These are phyloP conservation scores for Xanthoconium purpureum DNA, from an alignment of 768 basidiomycete species.

Conservation along the genomic window DNA sequence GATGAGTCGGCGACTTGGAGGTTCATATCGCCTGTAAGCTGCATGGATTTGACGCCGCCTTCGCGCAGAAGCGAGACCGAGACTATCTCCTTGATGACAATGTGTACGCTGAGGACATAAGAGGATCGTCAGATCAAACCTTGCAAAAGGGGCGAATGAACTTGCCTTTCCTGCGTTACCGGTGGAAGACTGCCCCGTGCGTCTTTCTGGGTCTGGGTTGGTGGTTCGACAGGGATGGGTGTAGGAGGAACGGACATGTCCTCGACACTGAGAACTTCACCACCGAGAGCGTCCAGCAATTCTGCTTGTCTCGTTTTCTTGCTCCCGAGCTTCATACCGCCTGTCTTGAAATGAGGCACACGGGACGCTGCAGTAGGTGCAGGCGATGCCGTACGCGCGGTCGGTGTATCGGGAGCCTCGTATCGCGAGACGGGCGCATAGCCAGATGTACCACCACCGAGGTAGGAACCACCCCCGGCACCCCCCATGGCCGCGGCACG, in stretches of 20 bases:
- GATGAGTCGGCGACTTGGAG: conserved; percentile 77
- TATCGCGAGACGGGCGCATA: conserved; percentile 73
- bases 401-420: conserved; percentile 55
- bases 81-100: conserved; percentile 80
- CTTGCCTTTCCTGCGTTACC: conserved; percentile 74
- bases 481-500: conserved; percentile 54
- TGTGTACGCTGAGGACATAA: conserved; percentile 62
- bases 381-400: conserved; percentile 42
- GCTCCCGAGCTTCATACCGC: conserved; percentile 94
- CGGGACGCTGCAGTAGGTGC: conserved; percentile 49
- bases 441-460: conserved; percentile 64
- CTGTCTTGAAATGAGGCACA: conserved; percentile 83
- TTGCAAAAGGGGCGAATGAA: background rate
- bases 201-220: conserved; percentile 41
- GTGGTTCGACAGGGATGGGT: conserved; percentile 46
- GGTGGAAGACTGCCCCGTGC: conserved; percentile 66
- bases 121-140: background rate
- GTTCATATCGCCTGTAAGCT: conserved; percentile 94
- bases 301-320: conserved; percentile 92
- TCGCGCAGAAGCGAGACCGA: conserved; percentile 82
- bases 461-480: conserved; percentile 51
- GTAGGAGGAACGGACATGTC: conserved; percentile 49
- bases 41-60: conserved; percentile 86
- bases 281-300: conserved; percentile 82
- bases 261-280: conserved; percentile 60